Conservation (phyloP, 2,329 filamentous ascomycete species). For the Ceratocystis eucalypticola region DNA sequence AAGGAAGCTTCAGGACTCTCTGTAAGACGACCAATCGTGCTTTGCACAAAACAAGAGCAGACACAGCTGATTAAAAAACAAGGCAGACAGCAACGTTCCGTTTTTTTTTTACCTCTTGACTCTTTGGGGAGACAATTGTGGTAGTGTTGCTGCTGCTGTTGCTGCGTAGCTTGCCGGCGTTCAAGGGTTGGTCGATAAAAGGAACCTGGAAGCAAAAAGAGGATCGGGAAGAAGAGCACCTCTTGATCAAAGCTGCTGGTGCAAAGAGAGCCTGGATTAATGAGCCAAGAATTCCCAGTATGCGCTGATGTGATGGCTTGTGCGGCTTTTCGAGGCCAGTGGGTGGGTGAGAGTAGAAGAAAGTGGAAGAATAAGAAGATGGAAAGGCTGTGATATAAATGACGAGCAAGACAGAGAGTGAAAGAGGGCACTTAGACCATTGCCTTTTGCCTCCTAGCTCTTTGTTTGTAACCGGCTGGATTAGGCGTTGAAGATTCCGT, state of each 20-base stretch:
- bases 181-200: neutral
- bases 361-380: neutral
- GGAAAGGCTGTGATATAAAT: neutral
- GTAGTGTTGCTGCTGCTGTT: neutral
- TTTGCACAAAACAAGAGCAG: neutral
- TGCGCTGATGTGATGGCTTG: constrained; percentile 8
- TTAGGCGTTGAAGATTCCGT: neutral
- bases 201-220: constrained; percentile 4
- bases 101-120: neutral
- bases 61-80: neutral
- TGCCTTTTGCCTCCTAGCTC: neutral
- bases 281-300: constrained; percentile 5
- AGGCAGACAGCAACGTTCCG: neutral
- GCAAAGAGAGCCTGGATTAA: constrained; percentile 1
- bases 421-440: neutral
- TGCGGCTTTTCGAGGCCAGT: constrained; percentile 5
- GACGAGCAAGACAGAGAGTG: neutral
- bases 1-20: neutral
- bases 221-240: constrained; percentile 4
- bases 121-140: neutral
- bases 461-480: neutral
- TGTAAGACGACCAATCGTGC: neutral
- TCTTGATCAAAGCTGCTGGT: constrained; percentile 7
- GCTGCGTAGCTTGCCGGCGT: neutral
- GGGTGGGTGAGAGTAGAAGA: neutral